Evolutionary conservation across 2,329 filamentous ascomycete species (phyloP), one percentile per base, ranked within the genome.

Genomic region (Penicillium sp.): DNA sequence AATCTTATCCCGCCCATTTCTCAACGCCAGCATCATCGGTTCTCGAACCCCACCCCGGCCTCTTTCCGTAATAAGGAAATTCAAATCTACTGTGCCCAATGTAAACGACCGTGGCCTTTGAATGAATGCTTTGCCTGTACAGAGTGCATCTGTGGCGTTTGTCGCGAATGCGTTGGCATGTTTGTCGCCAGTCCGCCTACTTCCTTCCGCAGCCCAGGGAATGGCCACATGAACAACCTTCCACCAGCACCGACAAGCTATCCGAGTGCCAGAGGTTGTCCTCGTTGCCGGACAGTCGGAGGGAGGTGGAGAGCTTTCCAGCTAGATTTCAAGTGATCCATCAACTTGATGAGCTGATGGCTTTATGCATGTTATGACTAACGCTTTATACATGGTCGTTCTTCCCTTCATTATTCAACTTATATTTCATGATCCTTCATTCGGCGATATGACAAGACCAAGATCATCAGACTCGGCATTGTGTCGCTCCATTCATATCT

Each of bases 141-240:
- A 1, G 93, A 97, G 74, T 98, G 95, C 74, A 96, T 98, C 62
- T 96, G 91, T 72, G 93, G 93, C 16, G 84, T 98, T 49, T 98
- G 95, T 74, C 86, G 88, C 62, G 87, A 91, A 57, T 98, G 93
- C 68, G 91, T 97, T 56, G 69, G 71, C 53, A 71, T 76, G 70
- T 78, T 79, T 63, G 74, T 78, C 51, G 70, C 72, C 60, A 76
- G 76, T 57, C 75, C 77, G 21, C 71, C 76, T 0, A 66, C 72
- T 16, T 71, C 73, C 1, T 75, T 76, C 54, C 61, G 73, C 19
- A 77, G 71, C 49, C 68, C 68, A 3, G 66, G 65, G 2, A 71
- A 70, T 49, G 65, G 65, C 1, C 37, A 42, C 10, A 37, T 65
- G 50, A 66, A 65, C 46, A 58, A 56, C 42, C 29, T 62, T 19